Evolutionary conservation across 2,329 filamentous ascomycete species (phyloP).

Genomic region (Xylariaceae sp.): DNA sequence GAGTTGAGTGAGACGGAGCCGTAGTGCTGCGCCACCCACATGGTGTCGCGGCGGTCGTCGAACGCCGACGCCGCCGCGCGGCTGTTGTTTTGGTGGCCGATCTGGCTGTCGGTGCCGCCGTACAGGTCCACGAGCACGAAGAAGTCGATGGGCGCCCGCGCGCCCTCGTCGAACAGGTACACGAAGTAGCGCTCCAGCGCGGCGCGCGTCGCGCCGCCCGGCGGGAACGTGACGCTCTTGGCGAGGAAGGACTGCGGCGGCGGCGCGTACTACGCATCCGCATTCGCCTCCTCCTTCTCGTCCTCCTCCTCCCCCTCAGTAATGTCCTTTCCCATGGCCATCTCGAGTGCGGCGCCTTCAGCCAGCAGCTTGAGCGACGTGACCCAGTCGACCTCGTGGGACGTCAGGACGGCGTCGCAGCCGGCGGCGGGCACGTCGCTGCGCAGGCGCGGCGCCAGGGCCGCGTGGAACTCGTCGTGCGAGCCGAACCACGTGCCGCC

Average conservation of each 20-base stretch:
- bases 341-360: slow-evolving; percentile 11
- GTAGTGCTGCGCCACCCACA: slow-evolving; percentile 27
- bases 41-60: slow-evolving; percentile 27
- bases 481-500: slow-evolving; percentile 27
- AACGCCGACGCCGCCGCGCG: slow-evolving; percentile 34
- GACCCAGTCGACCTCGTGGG: slow-evolving; percentile 11
- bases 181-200: slow-evolving; percentile 18
- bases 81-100: slow-evolving; percentile 9
- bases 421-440: slow-evolving; percentile 9
- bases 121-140: slow-evolving; percentile 27
- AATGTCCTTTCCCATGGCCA: slow-evolving; percentile 4
- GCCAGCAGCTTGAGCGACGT: slow-evolving; percentile 13
- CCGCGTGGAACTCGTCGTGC: slow-evolving; percentile 13
- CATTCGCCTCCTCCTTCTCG: too few relatives aligned
- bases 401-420: not conserved
- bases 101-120: slow-evolving; percentile 26
- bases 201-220: slow-evolving; percentile 16
- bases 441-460: slow-evolving; percentile 20
- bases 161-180: slow-evolving; percentile 12
- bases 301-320: too few relatives aligned
- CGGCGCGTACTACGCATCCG: too few relatives aligned
- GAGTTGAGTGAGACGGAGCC: slow-evolving; percentile 10
- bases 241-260: slow-evolving; percentile 27
- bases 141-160: slow-evolving; percentile 16
- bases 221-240: slow-evolving; percentile 25